Evolutionary conservation across 768 basidiomycete genomes (phyloP).

Genomic region (Calocybe gangraenosa): DNA sequence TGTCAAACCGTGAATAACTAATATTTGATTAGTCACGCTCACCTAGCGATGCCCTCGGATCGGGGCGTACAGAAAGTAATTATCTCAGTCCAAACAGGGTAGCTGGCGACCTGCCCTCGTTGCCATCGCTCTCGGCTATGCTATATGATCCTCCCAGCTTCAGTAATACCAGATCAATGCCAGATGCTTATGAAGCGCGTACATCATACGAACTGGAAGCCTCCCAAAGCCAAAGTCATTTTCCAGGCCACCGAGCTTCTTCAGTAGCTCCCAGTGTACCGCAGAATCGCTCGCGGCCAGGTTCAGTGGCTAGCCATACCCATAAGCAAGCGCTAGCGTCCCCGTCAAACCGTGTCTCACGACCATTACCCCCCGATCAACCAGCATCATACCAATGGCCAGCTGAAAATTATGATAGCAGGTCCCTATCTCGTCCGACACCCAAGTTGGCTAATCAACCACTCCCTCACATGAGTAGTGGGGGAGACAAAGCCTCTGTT

Average conservation of each 20-base stretch:
- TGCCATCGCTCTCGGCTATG: neutral
- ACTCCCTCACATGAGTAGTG: neutral
- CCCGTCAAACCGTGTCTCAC: neutral
- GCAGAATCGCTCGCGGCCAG: neutral
- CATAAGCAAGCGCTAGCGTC: neutral
- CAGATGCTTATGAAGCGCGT: neutral
- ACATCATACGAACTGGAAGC: neutral
- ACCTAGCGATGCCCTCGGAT: conserved; percentile 14
- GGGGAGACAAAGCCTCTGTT: conserved; percentile 3
- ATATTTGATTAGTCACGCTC: conserved; percentile 14
- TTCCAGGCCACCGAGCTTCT: neutral
- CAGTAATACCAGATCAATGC: neutral
- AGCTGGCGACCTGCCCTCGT: too few species aligned
- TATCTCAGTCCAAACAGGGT: conserved; percentile 10
- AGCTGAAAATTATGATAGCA: neutral
- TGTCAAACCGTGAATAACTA: neutral
- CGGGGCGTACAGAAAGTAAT: conserved; percentile 6
- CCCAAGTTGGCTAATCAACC: neutral
- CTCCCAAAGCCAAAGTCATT: neutral
- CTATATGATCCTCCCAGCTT: conserved; percentile 1
- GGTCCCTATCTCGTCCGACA: conserved; percentile 2
- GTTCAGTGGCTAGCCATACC: conserved; percentile 5
- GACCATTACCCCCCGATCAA: neutral
- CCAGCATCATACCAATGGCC: conserved; percentile 3
- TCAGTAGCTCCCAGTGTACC: neutral